phyloP scores from a whole-genome alignment of 2,329 filamentous ascomycete species.

The Delphinella strobiligena region DNA sequence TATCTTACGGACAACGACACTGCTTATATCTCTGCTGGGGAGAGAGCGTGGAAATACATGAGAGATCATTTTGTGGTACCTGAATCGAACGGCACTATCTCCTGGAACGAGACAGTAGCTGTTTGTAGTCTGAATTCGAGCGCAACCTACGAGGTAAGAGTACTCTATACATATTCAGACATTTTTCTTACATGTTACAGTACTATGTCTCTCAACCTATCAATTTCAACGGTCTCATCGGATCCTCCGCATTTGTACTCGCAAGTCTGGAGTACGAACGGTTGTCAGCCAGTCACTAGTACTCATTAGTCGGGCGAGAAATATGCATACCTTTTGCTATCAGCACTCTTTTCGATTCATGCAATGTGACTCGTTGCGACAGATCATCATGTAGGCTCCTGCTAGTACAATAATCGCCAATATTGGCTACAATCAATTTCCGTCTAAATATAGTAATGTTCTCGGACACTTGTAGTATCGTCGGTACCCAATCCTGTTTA shows the following conservation, averaged over 20 bases:
- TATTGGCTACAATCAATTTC: no score
- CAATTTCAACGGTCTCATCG: constrained; percentile 26
- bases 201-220: constrained; percentile 32
- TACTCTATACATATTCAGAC: neutral
- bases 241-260: constrained; percentile 28
- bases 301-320: no score
- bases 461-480: no score
- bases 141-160: constrained; percentile 37
- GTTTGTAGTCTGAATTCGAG: constrained; percentile 40
- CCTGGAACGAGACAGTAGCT: constrained; percentile 40
- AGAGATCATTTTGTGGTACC: constrained; percentile 34
- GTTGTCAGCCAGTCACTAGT: no score
- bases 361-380: no score
- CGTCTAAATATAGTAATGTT: no score
- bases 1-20: constrained; percentile 30
- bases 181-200: constrained; percentile 12
- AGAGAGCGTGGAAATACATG: constrained; percentile 34
- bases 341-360: no score
- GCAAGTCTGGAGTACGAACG: constrained; percentile 22
- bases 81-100: constrained; percentile 36
- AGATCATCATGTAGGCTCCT: no score
- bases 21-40: constrained; percentile 30
- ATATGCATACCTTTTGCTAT: no score
- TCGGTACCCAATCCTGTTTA: no score
- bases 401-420: no score